phyloP scores from a whole-genome alignment of 169 alveolate species.

The Eimeria tenella region DNA sequence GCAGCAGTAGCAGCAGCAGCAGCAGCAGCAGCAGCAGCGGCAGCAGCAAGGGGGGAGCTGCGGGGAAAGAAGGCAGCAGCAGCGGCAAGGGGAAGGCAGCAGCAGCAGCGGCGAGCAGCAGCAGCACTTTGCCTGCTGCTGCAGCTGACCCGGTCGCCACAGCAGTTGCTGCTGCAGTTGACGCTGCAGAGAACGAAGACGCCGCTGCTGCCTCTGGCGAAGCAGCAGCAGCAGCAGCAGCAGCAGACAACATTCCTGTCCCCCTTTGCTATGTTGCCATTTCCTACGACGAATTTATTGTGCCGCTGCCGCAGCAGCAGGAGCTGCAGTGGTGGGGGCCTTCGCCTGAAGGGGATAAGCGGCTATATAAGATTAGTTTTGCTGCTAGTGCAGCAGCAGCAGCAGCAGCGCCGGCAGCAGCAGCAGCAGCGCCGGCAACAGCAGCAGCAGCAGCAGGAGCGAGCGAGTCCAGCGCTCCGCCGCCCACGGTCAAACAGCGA shows the following conservation, averaged over 20 bases:
- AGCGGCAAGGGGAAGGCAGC: not conserved
- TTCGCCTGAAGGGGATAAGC: slow-evolving; percentile 10
- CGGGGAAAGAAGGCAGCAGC: not conserved
- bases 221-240: slow-evolving; percentile 17
- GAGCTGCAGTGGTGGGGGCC: slow-evolving; percentile 43
- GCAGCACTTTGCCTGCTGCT: not conserved
- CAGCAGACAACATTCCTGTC: not conserved
- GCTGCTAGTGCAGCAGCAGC: not conserved
- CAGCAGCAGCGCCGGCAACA: not conserved
- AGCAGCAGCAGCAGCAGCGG: slow-evolving; percentile 54
- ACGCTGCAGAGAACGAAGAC: not conserved
- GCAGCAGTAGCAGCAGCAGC: slow-evolving; percentile 48
- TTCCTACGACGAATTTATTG: not conserved
- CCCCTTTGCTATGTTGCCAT: not conserved
- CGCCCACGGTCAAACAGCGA: not conserved
- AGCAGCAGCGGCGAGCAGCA: not conserved
- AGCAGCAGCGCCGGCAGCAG: not conserved
- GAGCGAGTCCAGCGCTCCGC: too few species aligned
- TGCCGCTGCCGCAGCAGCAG: not conserved
- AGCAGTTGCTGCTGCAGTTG: not conserved
- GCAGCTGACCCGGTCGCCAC: not conserved
- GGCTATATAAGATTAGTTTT: not conserved
- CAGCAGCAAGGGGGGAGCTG: not conserved
- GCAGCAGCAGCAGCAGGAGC: not conserved
- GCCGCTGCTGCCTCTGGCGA: not conserved